phyloP scores from a whole-genome alignment of 2,329 filamentous ascomycete species.

The Ophidiomyces ophidiicola region DNA sequence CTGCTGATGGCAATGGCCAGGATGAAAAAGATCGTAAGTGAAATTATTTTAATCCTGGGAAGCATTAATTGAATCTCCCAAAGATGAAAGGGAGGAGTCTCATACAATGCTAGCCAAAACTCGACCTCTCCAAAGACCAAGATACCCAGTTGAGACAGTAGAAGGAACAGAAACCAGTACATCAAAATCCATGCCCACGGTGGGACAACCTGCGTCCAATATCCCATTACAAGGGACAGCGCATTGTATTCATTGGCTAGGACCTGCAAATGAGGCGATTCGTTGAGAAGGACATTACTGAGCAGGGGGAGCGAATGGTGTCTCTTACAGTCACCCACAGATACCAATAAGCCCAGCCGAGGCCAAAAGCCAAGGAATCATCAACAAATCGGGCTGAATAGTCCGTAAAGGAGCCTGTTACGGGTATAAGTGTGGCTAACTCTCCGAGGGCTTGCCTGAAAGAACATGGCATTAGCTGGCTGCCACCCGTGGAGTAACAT shows the following conservation, averaged over 20 bases:
- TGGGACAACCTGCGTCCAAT: slow-evolving; percentile 36
- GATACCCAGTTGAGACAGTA: slow-evolving; percentile 32
- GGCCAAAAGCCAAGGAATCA: slow-evolving; percentile 54
- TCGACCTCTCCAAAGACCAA: slow-evolving; percentile 44
- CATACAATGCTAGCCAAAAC: slow-evolving; percentile 31
- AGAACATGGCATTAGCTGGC: slow-evolving; percentile 20
- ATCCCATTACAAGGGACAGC: slow-evolving; percentile 35
- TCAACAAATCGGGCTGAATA: slow-evolving; percentile 60
- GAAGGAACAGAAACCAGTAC: slow-evolving; percentile 36
- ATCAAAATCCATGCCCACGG: slow-evolving; percentile 38
- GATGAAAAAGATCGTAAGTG: slow-evolving; percentile 24
- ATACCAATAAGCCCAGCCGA: slow-evolving; percentile 59
- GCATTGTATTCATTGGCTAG: slow-evolving; percentile 38
- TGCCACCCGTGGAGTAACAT: not conserved
- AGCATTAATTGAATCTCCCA: not conserved
- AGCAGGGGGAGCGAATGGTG: too few relatives aligned
- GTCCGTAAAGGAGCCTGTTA: slow-evolving; percentile 58
- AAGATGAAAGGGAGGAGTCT: not conserved
- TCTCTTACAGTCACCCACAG: slow-evolving; percentile 32
- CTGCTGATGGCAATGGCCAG: slow-evolving; percentile 26
- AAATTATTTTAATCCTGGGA: slow-evolving; percentile 24
- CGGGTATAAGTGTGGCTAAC: slow-evolving; percentile 60
- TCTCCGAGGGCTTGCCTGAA: slow-evolving; percentile 62
- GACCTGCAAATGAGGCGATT: too few relatives aligned
- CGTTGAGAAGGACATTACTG: too few relatives aligned